phyloP scores from a whole-genome alignment of 257 asterid genomes.

The Solanum medicagineum region DNA sequence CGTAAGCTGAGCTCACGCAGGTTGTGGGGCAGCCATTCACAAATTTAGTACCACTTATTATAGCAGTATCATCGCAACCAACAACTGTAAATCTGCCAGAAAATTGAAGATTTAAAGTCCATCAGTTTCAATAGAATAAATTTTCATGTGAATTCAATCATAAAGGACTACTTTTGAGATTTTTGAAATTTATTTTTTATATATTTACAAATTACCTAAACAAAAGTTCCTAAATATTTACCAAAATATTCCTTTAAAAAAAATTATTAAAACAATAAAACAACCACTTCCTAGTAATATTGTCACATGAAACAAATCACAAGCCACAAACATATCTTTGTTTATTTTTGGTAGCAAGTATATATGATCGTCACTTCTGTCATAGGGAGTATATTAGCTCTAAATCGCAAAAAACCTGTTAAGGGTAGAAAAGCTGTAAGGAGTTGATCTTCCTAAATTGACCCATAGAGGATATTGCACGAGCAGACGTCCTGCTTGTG shows the following conservation, averaged over 20 bases:
- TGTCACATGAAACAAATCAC: no score
- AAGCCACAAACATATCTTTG: no score
- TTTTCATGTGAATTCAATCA: background rate
- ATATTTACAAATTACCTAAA: background rate
- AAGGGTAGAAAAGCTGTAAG: constrained; percentile 38
- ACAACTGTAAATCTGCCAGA: constrained; percentile 22
- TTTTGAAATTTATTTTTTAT: background rate
- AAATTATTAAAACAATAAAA: background rate
- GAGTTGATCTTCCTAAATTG: constrained; percentile 1
- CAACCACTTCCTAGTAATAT: background rate
- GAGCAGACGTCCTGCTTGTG: constrained; percentile 5
- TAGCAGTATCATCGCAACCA: constrained; percentile 49
- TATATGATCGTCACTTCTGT: no score
- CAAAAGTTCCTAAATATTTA: background rate
- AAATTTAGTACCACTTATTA: constrained; percentile 16
- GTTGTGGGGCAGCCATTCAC: constrained; percentile 36
- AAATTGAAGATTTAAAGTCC: background rate
- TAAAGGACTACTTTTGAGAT: background rate
- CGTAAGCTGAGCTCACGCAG: constrained; percentile 28
- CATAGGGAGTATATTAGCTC: no score
- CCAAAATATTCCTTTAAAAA: background rate
- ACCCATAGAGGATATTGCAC: constrained; percentile 1
- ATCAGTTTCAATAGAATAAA: background rate
- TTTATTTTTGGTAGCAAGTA: no score
- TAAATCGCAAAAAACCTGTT: constrained; percentile 10